Evolutionary conservation across 2,329 filamentous ascomycete genomes (phyloP), one percentile per base, ranked within the genome.

Genomic region (Verticillium isaacii): DNA sequence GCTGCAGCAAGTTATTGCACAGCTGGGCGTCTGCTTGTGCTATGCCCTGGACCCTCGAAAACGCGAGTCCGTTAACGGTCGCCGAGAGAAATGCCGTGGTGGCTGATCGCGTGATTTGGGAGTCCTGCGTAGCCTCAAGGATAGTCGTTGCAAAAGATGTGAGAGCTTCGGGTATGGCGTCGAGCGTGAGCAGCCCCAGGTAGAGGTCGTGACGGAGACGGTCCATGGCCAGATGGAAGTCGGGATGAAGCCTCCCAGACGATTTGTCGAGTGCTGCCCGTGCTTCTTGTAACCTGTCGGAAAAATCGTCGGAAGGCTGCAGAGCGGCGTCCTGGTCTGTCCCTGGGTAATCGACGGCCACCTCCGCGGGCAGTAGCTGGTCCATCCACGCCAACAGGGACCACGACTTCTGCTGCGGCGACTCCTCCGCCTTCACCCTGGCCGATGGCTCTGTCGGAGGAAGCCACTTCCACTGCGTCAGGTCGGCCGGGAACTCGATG

Each of bases 381-480:
- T 56, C 54, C 54, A 56, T 34, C 54, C 54, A 56, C 14, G 54
- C 14, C 14, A 56, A 25, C 25, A 56, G 14, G 14, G 54, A 56
- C 54, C 54, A 34, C 9, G 32, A 36, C 36, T 25, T 8, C 14
- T 17, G 36, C 23, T 39, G 34, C 36, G 56, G 23, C 19, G 56
- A 58, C 54, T 50, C 59, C 25, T 29, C 36, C 29, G 34, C 32
- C 25, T 29, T 12, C 29, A 25, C 7, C 34, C 23, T 19, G 14
- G 8, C 14, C 6, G 19, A n/a, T 32, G 23, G 41, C 19, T 55
- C 32, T 14, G 71, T 77, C 9, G 84, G 84, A 9, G 83, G 75
- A 41, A 79, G 72, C 84, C 84, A 87, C 56, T 75, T 74, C 81
- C 82, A 84, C 60, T 78, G 71, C 3, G 75, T 78, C 45, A 82